Evolutionary conservation across 805 yeast genomes (phyloP), one percentile per base, ranked within the genome.

Genomic region (Candida ortonii): DNA sequence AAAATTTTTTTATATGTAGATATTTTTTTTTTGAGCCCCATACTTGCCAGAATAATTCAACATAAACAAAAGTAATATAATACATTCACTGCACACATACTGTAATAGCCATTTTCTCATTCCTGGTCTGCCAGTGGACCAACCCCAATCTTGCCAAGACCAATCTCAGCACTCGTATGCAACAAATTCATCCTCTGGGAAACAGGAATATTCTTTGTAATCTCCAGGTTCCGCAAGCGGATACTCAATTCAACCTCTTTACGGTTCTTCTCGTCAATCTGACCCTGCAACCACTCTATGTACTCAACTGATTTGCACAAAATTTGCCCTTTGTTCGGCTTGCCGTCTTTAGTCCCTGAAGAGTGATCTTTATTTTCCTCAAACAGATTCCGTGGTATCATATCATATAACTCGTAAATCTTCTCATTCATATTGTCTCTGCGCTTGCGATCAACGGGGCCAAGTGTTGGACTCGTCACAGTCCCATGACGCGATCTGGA

Each of bases 261-360:
- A 37, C 90, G 67, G 59, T 87, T 87, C 48, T 78, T 83, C 36
- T 76, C 77, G 54, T 87, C 96, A 39, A 87, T 85, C 38, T 73
- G 67, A 41, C 75, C 78, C 54, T 85, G 94, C 22, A 85, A 58
- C 41, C 62, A 62, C 39, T 74, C 78, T 25, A 84, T 74, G 50
- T 82, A 84, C 42, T 81, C 88, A 3, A 84, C 88, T 0, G 86
- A 73, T 50, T 80, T 83, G 7, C 85, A 73, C 39, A 84, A 62
- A 2, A 84, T 82, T 53, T 83, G 90, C 2, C 94, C 94, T 59
- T 84, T 84, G 52, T 83, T 84, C 0, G 94, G 94, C 46, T 81
- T 83, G 2, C 90, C 93, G 49, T 83, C 90, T 44, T 80, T 82
- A 1, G 90, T 83, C 0, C 90, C 90, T 5, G 76, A 66, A 3